These are phyloP conservation scores for Septoria petroselini DNA, from an alignment of 2,329 filamentous ascomycete genomes.

Conservation along the genomic window DNA sequence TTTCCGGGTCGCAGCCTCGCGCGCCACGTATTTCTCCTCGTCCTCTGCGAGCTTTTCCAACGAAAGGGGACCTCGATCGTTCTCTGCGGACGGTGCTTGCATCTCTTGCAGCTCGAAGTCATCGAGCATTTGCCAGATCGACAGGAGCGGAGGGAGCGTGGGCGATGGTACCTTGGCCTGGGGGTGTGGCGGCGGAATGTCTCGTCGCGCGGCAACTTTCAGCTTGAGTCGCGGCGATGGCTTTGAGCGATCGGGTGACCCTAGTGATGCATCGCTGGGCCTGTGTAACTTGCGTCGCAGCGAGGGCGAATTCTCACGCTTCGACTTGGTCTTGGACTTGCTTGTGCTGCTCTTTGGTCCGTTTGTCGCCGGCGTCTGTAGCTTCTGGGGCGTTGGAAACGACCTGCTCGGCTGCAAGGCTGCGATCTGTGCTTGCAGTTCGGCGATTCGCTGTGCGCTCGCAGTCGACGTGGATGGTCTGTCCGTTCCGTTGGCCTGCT, in stretches of 20 bases:
- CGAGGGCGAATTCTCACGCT: constrained; percentile 19
- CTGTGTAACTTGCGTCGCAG: constrained; percentile 24
- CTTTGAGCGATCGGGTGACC: constrained; percentile 26
- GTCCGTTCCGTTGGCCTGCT: constrained; percentile 18
- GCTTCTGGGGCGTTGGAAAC: constrained; percentile 21
- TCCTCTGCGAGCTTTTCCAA: constrained; percentile 28
- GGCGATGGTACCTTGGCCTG: constrained; percentile 32
- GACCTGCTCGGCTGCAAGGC: constrained; percentile 32
- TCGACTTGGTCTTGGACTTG: constrained; percentile 16
- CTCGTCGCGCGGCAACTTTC: constrained; percentile 26
- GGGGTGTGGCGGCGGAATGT: constrained; percentile 35
- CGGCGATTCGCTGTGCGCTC: constrained; percentile 29
- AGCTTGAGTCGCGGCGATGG: constrained; percentile 34
- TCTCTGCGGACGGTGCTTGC: constrained; percentile 36
- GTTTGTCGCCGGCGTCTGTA: constrained; percentile 4
- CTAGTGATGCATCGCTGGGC: constrained; percentile 17
- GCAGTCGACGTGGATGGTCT: constrained; percentile 18
- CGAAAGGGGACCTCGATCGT: constrained; percentile 33
- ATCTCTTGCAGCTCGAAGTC: constrained; percentile 36
- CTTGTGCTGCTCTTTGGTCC: constrained; percentile 28
- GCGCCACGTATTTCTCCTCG: constrained; percentile 28
- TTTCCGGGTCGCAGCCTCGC: constrained; percentile 39
- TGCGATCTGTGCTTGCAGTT: constrained; percentile 34
- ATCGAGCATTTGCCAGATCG: constrained; percentile 36
- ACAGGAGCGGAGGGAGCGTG: constrained; percentile 30